phyloP scores from a whole-genome alignment of 2,329 filamentous ascomycete species.

The Aspergillus sp. region DNA sequence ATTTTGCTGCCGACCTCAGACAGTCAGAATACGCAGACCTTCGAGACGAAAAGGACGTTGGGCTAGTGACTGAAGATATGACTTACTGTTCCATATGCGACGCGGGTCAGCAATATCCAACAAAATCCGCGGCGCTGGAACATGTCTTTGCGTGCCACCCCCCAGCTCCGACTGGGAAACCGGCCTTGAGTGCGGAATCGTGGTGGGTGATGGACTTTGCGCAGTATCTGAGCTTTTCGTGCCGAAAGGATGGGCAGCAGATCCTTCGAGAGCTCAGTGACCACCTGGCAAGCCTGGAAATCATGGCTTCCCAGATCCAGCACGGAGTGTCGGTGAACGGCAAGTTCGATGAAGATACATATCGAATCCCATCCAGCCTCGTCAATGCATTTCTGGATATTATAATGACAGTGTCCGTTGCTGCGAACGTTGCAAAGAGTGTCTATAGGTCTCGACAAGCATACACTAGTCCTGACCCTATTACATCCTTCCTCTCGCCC shows the following conservation, averaged over 20 bases:
- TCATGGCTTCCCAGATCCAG: constrained; percentile 7
- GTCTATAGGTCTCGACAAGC: background rate
- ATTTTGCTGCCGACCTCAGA: background rate
- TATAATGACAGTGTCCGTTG: constrained; percentile 6
- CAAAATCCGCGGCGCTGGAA: background rate
- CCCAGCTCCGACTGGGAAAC: too few relatives aligned
- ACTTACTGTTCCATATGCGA: background rate
- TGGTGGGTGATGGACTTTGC: background rate
- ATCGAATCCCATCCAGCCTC: constrained; percentile 4
- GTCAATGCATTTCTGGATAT: constrained; percentile 11
- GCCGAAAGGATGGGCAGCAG: background rate
- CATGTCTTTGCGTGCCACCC: background rate
- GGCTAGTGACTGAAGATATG: background rate
- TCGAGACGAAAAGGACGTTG: background rate
- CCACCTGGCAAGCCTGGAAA: background rate
- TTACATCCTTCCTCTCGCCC: background rate
- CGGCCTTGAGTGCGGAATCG: background rate
- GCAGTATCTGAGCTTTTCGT: background rate
- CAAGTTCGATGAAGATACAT: constrained; percentile 11
- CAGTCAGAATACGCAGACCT: background rate
- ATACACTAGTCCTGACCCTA: background rate
- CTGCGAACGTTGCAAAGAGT: background rate
- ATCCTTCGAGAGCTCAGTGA: background rate
- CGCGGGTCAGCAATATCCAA: background rate
- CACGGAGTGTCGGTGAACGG: constrained; percentile 11